Conservation (phyloP, 306 rosid species). For the Cicer yamashitae region DNA sequence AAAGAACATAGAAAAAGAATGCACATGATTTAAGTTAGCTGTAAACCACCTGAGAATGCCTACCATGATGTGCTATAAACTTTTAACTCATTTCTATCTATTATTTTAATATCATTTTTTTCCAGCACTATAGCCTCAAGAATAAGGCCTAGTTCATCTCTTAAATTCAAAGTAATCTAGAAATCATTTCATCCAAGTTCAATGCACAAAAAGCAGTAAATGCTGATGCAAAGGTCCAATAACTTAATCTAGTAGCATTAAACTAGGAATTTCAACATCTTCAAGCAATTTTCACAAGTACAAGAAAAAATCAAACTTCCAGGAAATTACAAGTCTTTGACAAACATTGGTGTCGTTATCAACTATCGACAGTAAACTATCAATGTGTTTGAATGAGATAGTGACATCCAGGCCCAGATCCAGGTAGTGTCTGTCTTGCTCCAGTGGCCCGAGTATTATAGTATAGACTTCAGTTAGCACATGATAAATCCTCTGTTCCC, state of each 20-base stretch:
- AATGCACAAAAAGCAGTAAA: neutral
- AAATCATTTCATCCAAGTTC: neutral
- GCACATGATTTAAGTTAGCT: no score
- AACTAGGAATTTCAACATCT: conserved; percentile 19
- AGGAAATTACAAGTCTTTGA: neutral
- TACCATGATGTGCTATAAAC: no score
- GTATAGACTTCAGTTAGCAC: conserved; percentile 4
- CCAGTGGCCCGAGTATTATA: conserved; percentile 7
- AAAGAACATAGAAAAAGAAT: neutral
- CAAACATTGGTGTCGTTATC: neutral
- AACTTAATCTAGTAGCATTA: conserved; percentile 9
- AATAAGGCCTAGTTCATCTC: conserved; percentile 6
- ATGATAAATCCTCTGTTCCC: conserved; percentile 6
- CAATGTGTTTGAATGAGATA: conserved; percentile 15
- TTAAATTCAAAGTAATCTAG: neutral
- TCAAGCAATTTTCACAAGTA: neutral
- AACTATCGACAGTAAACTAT: conserved; percentile 26
- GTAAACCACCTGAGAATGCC: no score
- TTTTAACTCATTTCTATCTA: no score
- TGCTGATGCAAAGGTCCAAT: neutral
- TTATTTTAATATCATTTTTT: no score
- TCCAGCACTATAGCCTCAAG: no score
- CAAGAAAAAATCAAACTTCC: conserved; percentile 11
- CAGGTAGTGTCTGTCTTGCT: neutral
- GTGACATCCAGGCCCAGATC: conserved; percentile 4